Evolutionary conservation across 441 rosid genomes (phyloP).

Genomic region (Populus hybrid): DNA sequence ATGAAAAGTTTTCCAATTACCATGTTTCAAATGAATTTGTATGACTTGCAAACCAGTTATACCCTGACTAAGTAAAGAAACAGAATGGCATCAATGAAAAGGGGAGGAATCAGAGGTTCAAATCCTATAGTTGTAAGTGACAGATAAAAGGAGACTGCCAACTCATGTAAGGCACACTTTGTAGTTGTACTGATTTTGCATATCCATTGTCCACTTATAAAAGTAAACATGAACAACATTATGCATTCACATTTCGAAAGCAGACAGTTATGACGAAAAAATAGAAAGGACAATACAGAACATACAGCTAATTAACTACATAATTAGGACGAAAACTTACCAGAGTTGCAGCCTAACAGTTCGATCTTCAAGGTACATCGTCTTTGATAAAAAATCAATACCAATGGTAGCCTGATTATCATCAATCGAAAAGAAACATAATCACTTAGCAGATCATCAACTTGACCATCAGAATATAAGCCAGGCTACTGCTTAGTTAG

Average conservation of each 20-base stretch:
- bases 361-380: conserved; percentile 92
- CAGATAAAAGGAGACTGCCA: background rate
- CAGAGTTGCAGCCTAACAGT: conserved; percentile 83
- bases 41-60: background rate
- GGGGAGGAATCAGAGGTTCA: background rate
- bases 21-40: background rate
- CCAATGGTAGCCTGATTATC: conserved; percentile 82
- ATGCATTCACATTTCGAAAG: background rate
- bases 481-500: background rate
- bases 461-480: background rate
- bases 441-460: background rate
- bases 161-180: background rate
- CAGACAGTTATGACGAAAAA: background rate
- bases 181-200: background rate
- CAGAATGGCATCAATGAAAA: background rate
- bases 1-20: background rate
- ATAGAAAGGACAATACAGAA: background rate
- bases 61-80: background rate
- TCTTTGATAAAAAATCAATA: conserved; percentile 86
- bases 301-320: background rate
- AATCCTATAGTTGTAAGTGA: background rate
- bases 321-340: conserved; percentile 28
- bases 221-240: background rate
- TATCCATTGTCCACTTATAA: background rate
- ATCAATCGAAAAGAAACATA: background rate